A percentile compares a stretch with the other conserved stretches of the same genome.
Evolutionary conservation across 768 basidiomycete species (phyloP).

Genomic region (Termitomyces heimii): DNA sequence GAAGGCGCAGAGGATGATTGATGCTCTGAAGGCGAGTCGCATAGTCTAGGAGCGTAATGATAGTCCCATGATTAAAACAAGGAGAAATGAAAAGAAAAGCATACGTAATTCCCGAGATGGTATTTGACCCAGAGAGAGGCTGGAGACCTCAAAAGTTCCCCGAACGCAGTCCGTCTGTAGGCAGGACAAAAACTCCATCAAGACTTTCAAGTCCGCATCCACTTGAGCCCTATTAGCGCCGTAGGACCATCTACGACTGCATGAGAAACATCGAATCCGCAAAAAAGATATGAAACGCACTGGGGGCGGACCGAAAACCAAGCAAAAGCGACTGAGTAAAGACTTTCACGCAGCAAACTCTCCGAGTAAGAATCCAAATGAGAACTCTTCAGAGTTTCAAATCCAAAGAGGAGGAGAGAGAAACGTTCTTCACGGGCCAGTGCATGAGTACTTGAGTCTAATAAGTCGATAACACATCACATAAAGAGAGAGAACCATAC

Average conservation of each 20-base stretch:
- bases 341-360: constrained; percentile 59
- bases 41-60: constrained; percentile 38
- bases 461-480: constrained; percentile 1
- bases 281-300: constrained; percentile 39
- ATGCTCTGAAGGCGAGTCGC: constrained; percentile 54
- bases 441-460: constrained; percentile 69
- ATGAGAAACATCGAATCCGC: constrained; percentile 2
- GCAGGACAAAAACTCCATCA: constrained; percentile 78
- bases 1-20: constrained; percentile 70
- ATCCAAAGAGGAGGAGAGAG: constrained; percentile 87
- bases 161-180: constrained; percentile 70
- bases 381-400: constrained; percentile 87
- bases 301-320: constrained; percentile 96
- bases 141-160: constrained; percentile 52
- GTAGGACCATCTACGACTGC: constrained; percentile 77
- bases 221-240: constrained; percentile 92
- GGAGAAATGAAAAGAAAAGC: constrained; percentile 11
- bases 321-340: constrained; percentile 78
- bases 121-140: constrained; percentile 49
- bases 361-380: constrained; percentile 82
- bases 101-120: constrained; percentile 35
- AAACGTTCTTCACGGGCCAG: constrained; percentile 88
- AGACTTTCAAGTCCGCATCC: constrained; percentile 79
- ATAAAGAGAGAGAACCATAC: constrained; percentile 32
- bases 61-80: background rate